A percentile compares a stretch with the other conserved stretches of the same genome.
phyloP scores from a whole-genome alignment of 306 rosid species.

The Rosa lucieae region DNA sequence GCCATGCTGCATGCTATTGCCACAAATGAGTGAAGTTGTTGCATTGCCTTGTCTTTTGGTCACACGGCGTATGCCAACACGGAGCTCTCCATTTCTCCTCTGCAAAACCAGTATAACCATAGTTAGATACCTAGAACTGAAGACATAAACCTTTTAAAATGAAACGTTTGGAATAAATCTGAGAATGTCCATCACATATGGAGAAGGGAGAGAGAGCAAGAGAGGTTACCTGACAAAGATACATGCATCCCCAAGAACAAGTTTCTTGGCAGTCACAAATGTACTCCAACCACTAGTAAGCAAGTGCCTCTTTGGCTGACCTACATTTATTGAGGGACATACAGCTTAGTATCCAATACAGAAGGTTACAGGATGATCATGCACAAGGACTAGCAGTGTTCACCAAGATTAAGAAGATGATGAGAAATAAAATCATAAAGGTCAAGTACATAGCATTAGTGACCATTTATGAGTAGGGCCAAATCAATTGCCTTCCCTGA shows the following conservation, averaged over 20 bases:
- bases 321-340: slow-evolving; percentile 41
- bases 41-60: slow-evolving; percentile 25
- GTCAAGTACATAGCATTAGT: not conserved
- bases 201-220: not conserved
- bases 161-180: too few species aligned
- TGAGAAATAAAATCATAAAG: not conserved
- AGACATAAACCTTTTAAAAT: not conserved
- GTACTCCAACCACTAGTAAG: slow-evolving; percentile 79
- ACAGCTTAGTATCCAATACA: slow-evolving; percentile 13
- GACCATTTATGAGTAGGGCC: not conserved
- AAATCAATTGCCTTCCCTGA: not conserved
- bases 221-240: slow-evolving; percentile 56
- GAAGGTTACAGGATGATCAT: not conserved
- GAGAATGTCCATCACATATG: too few species aligned
- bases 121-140: not conserved
- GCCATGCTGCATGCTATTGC: slow-evolving; percentile 59
- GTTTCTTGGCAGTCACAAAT: slow-evolving; percentile 60
- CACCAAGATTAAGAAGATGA: not conserved
- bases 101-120: slow-evolving; percentile 27
- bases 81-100: slow-evolving; percentile 58
- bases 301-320: slow-evolving; percentile 67
- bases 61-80: slow-evolving; percentile 55
- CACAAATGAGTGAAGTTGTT: slow-evolving; percentile 43
- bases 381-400: not conserved
- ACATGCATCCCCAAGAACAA: slow-evolving; percentile 63